Base-by-base conservation (phyloP, 2,329 filamentous ascomycete genomes). In the Allantophomopsis cytisporea region DNA sequence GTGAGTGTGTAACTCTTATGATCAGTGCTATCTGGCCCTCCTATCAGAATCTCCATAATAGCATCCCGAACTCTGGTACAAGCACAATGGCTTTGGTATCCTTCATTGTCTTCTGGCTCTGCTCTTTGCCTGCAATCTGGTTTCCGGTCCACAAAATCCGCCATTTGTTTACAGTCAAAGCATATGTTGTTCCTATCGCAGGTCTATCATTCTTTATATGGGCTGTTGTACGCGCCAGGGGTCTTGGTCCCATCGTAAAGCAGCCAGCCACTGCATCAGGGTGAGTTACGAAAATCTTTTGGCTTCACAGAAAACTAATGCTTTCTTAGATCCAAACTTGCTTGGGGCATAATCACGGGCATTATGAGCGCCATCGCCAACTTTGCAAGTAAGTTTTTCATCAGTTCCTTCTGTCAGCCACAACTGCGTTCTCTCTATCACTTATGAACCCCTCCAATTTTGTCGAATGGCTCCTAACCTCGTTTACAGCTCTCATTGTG, bases 291-390 rank as follows among this genome's bases (percentile, higher is more conserved):
- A 3, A 10, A 6, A 28, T 8, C 7, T 28, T 12, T 12, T 3
- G 10, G 10, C 3, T 12, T 10, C 11, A 28, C 23, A 28, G n/a
- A n/a, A 28, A 28, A 3, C 23, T 28, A 28, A 28, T 28, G 23
- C 23, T 10, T 75, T 4, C 61, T 73, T 4, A 87, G 87, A 20
- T 80, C 73, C 43, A 68, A 69, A 0, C 67, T 94, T 3, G 85
- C 68, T 2, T 95, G 88, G 88, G 73, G 77, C 17, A 77, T 94
- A 42, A 72, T 95, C 43, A 80, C 79, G 44, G 85, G 85, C 31
- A 79, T 94, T 60, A 94, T 94, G 86, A 80, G 73, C 17, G 80
- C 83, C 4, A 87, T 95, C 47, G 83, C 84, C 50, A 94, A 94
- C 62, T 94, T 94, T 54, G 83, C 86, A 1, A 86, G 23, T 28